Conservation (phyloP, 2,329 filamentous ascomycete species). For the Fusarium pininemorale region DNA sequence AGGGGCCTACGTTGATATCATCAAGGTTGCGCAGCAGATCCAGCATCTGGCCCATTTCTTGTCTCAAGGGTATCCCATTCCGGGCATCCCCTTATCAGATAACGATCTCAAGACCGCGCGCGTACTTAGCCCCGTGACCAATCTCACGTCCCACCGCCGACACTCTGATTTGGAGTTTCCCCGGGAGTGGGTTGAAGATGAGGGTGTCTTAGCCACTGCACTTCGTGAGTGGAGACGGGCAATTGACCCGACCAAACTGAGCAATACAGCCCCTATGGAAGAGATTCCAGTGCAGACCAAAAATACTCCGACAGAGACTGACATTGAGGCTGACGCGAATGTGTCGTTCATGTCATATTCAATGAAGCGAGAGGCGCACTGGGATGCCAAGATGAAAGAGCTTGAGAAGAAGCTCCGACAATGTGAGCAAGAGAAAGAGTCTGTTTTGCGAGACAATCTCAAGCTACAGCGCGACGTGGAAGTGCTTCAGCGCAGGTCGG, state of each 20-base stretch:
- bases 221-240: not conserved
- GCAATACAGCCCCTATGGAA: accelerated
- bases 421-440: not conserved
- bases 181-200: not conserved
- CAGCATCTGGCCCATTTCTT: not conserved
- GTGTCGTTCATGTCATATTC: not conserved
- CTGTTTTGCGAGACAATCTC: not conserved
- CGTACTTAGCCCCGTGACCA: not conserved
- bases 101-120: not conserved
- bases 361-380: accelerated
- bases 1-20: not conserved
- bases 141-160: not conserved
- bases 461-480: not conserved
- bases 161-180: not conserved
- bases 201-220: not conserved
- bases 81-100: not conserved
- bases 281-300: accelerated
- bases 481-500: not conserved
- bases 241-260: not conserved
- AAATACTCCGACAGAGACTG: not conserved
- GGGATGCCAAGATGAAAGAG: not conserved
- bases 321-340: not conserved
- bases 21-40: not conserved
- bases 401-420: not conserved
- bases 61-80: accelerated